Percentiles rank a stretch among this genome's conserved stretches.
These are phyloP conservation scores for Melampsora americana DNA, from an alignment of 1,284 basidiomycete species.

Conservation along the genomic window DNA sequence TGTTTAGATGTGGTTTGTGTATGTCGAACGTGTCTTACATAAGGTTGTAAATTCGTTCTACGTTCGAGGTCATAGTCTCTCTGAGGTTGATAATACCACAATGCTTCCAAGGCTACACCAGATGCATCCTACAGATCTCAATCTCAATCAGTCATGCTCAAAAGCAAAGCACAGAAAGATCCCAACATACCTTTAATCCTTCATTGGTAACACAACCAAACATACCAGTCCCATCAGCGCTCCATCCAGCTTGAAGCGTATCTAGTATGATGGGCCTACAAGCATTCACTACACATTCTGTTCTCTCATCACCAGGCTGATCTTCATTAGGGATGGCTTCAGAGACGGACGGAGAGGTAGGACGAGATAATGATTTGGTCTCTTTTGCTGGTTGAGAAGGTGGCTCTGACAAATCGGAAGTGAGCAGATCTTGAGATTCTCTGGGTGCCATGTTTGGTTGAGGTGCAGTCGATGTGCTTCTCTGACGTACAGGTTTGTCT, in stretches of 20 bases:
- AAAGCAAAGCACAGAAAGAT: neutral
- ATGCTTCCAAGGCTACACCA: constrained; percentile 38
- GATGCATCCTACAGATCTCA: constrained; percentile 31
- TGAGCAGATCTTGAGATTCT: neutral
- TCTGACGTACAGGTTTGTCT: neutral
- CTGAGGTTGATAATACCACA: constrained; percentile 44
- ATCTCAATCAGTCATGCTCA: neutral
- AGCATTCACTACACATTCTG: constrained; percentile 28
- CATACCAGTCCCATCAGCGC: constrained; percentile 32
- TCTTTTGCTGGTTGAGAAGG: neutral
- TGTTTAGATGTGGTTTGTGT: constrained; percentile 43
- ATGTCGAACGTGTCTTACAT: constrained; percentile 30
- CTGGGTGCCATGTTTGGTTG: neutral
- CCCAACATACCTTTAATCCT: constrained; percentile 30
- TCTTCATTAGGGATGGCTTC: neutral
- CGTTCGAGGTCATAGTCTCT: constrained; percentile 25
- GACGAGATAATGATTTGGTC: neutral
- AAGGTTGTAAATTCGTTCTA: constrained; percentile 23
- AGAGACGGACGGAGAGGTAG: neutral
- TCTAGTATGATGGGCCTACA: constrained; percentile 34
- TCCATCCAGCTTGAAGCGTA: constrained; percentile 23
- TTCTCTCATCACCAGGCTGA: constrained; percentile 13
- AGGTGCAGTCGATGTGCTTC: neutral
- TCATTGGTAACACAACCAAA: constrained; percentile 44
- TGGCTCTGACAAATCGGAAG: neutral